Base-by-base conservation (phyloP, 192 early-diverging fungal species). In the Pilaira anomala region DNA sequence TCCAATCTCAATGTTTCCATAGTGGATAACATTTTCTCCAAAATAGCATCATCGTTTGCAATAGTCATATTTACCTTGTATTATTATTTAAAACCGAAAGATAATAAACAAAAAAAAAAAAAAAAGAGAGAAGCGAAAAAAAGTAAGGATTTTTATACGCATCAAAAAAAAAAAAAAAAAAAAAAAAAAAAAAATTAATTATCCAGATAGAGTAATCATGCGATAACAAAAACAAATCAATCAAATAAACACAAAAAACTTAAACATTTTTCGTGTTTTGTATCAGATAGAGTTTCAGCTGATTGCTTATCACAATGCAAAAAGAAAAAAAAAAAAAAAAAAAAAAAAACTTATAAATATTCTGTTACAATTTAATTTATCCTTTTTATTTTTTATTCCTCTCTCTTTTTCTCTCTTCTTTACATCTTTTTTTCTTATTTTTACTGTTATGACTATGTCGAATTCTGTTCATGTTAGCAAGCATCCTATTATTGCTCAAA, bases 401-500 rank as follows among this genome's bases (percentile, higher is more conserved):
- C 25, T 49, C n/a, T 36, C 19, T 48, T 53, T 44, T 48, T 29
- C 57, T 29, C 53, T 36, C 54, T 59, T 36, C 54, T 44, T 36
- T 54, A 44, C 48, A 25, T 64, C 62, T 44, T 49, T 42, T 56
- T n/a, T 53, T 48, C 28, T 22, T 51, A 36, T 55, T 26, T 11
- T 29, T 28, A n/a, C 16, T 45, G 39, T n/a, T 3, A 54, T 36
- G 14, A 50, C 48, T 19, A 69, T 57, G 52, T 54, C 48, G 16
- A 5, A 57, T 3, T 48, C 41, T 52, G 42, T 85, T 7, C 25
- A 62, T 21, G 65, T 80, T 28, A 82, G 82, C 58, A 45, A 39
- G 22, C 86, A 87, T 58, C 88, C 86, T 29, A 64, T 87, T 6
- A 68, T 86, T 2, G 76, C 78, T 44, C 76, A 78, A 36, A 87